These are phyloP conservation scores for Colletotrichum agaves DNA, from an alignment of 2,329 filamentous ascomycete genomes.

Conservation along the genomic window DNA sequence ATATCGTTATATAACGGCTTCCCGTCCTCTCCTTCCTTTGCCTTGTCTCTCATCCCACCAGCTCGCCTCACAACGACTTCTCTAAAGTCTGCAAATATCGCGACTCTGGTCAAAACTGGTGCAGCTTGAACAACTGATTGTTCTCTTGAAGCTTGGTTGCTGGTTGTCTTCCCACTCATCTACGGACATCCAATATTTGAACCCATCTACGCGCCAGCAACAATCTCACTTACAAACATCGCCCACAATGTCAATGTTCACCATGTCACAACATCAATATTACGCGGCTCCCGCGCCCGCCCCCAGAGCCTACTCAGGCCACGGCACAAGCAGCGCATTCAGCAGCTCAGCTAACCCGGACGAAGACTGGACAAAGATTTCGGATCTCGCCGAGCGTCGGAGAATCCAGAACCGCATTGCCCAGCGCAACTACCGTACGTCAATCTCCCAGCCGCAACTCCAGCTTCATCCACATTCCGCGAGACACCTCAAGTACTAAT, in stretches of 20 bases:
- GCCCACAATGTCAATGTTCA: conserved; percentile 50
- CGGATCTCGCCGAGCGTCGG: conserved; percentile 91
- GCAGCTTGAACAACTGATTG: no score
- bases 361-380: conserved; percentile 99
- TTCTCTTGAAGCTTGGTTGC: background rate
- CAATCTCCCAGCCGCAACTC: conserved; percentile 38
- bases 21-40: conserved; percentile 14
- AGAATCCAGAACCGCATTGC: conserved; percentile 98
- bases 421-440: conserved; percentile 94
- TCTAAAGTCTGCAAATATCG: background rate
- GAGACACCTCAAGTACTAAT: background rate
- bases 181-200: background rate
- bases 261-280: conserved; percentile 56
- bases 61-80: background rate
- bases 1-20: conserved; percentile 36
- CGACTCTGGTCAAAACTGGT: background rate
- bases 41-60: conserved; percentile 8
- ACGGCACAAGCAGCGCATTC: conserved; percentile 92
- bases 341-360: conserved; percentile 94
- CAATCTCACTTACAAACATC: background rate
- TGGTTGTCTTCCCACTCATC: background rate
- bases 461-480: background rate
- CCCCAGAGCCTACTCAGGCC: conserved; percentile 74
- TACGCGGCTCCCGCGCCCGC: conserved; percentile 51
- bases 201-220: no score